A percentile compares a stretch with the other conserved stretches of the same genome.
Evolutionary conservation across 805 yeast genomes (phyloP).

Genomic region (Candida wancherniae): DNA sequence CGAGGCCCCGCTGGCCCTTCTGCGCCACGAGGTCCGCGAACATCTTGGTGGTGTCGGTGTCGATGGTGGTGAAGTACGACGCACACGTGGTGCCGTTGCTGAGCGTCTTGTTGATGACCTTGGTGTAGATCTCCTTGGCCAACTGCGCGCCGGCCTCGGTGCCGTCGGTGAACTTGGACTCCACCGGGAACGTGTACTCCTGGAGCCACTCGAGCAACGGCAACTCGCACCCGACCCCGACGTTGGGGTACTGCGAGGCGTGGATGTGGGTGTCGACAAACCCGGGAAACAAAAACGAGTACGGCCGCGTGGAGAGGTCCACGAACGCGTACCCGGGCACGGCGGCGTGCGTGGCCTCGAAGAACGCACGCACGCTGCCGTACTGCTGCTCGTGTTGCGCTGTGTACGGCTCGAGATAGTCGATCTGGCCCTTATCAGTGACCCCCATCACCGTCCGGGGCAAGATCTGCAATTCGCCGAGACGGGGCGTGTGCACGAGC

Average conservation of each 20-base stretch:
- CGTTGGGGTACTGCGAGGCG: conserved; percentile 42
- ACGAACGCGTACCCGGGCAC: conserved; percentile 10
- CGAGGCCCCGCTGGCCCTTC: conserved; percentile 79
- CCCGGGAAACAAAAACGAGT: conserved; percentile 58
- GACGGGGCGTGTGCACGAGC: conserved; percentile 62
- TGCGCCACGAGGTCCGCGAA: conserved; percentile 67
- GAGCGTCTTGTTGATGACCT: conserved; percentile 67
- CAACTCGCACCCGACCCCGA: conserved; percentile 69
- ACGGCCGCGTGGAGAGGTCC: conserved; percentile 30
- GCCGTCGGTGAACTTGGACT: conserved; percentile 48
- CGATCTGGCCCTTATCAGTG: conserved; percentile 50
- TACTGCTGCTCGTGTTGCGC: conserved; percentile 9
- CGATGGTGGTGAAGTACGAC: conserved; percentile 86
- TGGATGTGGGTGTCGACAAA: conserved; percentile 44
- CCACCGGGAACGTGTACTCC: conserved; percentile 85
- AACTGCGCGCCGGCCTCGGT: conserved; percentile 35
- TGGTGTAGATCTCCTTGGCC: conserved; percentile 61
- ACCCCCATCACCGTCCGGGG: conserved; percentile 62
- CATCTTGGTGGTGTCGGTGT: conserved; percentile 61
- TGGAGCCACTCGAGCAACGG: conserved; percentile 88
- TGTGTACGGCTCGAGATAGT: conserved; percentile 23
- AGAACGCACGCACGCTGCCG: conserved; percentile 17
- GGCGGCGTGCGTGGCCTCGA: conserved; percentile 4
- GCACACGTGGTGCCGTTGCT: conserved; percentile 87
- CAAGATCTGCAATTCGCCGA: conserved; percentile 54